Evolutionary conservation across 257 asterid species (phyloP), one percentile per base, ranked within the genome.

Genomic region (Jacaranda mimosifolia): DNA sequence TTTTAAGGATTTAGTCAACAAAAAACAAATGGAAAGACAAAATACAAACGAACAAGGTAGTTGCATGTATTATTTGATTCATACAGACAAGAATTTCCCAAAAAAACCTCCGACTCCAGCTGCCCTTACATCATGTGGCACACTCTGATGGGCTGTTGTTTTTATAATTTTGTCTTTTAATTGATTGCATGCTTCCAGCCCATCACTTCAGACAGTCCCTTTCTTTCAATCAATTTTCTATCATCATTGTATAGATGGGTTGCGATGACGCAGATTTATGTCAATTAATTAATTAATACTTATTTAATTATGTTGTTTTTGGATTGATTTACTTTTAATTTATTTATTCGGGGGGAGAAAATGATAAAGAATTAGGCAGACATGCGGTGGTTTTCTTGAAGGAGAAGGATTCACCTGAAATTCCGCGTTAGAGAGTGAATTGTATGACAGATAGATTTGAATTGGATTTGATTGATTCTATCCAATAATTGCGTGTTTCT

Each of bases 401-500:
- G 64, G 57, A 64, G 53, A 77, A 65, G 82, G 70, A 66, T 63
- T 73, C 38, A 70, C 63, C 79, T 65, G 56, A 52, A 80, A 73
- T 80, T 71, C 58, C 79, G 81, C 80, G 77, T 83, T 51, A 49
- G 51, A 32, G 63, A 46, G 72, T 78, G 64, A 70, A 69, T 55
- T 78, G 72, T 18, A 18, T 67, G 85, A 73, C 85, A 78, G 83
- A 19, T 46, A 52, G 85, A 63, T 67, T 57, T 72, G 76, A 73
- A 63, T 72, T 73, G 78, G 81, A 70, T 76, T 76, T 51, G 71
- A 51, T 72, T 73, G 58, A 49, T 51, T 21, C n/a, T 17, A 56
- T 77, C 77, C 84, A 56, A 26, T 59, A 63, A 58, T 80, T 78
- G 81, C 83, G 85, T 52, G 78, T 38, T 53, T 68, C 75, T 62